Evolutionary conservation across 352 stramenopile genomes (phyloP).

Genomic region (Blastocystis sp.): DNA sequence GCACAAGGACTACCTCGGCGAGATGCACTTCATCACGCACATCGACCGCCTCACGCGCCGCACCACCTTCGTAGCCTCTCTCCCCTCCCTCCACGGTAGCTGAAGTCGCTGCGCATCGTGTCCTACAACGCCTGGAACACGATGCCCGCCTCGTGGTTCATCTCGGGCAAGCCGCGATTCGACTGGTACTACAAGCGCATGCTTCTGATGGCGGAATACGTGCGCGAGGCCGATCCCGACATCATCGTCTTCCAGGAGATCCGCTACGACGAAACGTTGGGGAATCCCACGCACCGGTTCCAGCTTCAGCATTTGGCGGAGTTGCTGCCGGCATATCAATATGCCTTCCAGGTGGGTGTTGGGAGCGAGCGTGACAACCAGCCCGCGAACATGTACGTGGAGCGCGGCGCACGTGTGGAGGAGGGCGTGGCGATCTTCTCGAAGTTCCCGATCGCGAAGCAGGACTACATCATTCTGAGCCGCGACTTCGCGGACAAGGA

Average conservation of each 20-base stretch:
- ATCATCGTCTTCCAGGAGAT: slow-evolving; percentile 84
- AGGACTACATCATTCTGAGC: slow-evolving; percentile 80
- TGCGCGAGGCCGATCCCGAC: slow-evolving; percentile 74
- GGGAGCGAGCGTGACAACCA: slow-evolving; percentile 76
- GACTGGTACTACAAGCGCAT: slow-evolving; percentile 79
- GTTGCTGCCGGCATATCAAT: slow-evolving; percentile 78
- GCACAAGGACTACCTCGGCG: slow-evolving; percentile 35
- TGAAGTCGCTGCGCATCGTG: slow-evolving; percentile 74
- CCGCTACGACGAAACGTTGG: slow-evolving; percentile 80
- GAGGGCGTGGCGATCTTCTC: slow-evolving; percentile 81
- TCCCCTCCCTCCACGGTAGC: not conserved
- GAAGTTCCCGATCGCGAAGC: slow-evolving; percentile 77
- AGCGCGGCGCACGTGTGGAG: slow-evolving; percentile 77
- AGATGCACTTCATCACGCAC: slow-evolving; percentile 29
- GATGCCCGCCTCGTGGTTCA: slow-evolving; percentile 79
- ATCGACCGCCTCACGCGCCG: slow-evolving; percentile 27
- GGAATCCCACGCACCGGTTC: not conserved
- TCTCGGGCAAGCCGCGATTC: slow-evolving; percentile 76
- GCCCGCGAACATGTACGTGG: slow-evolving; percentile 73
- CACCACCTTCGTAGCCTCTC: not conserved
- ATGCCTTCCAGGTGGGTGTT: slow-evolving; percentile 81
- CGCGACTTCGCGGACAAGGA: slow-evolving; percentile 81
- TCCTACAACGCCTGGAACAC: slow-evolving; percentile 86
- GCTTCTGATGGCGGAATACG: slow-evolving; percentile 76
- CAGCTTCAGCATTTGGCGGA: slow-evolving; percentile 74